Evolutionary conservation across 768 basidiomycete genomes (phyloP), one percentile per base, ranked within the genome.

Genomic region (Boletus speciosus): DNA sequence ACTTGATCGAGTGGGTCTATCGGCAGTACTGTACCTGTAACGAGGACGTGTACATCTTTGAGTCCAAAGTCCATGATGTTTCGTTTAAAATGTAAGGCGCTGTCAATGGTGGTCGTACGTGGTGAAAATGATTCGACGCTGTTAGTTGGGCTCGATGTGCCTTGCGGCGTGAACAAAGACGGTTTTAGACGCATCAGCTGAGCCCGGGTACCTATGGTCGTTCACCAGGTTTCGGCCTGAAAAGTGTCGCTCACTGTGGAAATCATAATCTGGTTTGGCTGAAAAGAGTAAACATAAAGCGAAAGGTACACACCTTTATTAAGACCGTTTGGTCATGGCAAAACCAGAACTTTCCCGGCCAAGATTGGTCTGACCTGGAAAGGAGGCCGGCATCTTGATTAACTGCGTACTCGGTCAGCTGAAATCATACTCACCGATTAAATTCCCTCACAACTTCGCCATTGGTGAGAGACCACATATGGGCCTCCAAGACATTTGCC

Each of bases 41-140:
- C 76, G 16, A 89, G 75, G 37, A 87, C 85, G 66, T 88, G 86
- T 8, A 85, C 80, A 51, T 69, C 75, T 49, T 78, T 66, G 47
- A 89, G 71, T 21, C 75, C 79, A 5, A 89, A 71, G 65, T 89
- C 84, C 79, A 79, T 79, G 21, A 21, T 23, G 19, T 45, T 5
- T 19, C 10, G 40, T 25, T 8, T 9, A 25, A 37, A 35, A 27
- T 16, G 43, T 6, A 21, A 12, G 37, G 37, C 21, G 27, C 25
- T 37, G 38, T 34, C 40, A 31, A 29, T 19, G 25, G 40, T 47
- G 41, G 45, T 48, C 14, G 56, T 45, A n/a, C 16, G 47, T 40
- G 45, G 39, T 36, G 15, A 42, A 29, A 35, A 38, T 15, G 44
- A 43, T 25, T 39, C 4, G 12, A 6, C 16, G 49, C 5, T 32